Conservation (phyloP, 169 alveolate genomes). For the Perkinsus marinus region DNA sequence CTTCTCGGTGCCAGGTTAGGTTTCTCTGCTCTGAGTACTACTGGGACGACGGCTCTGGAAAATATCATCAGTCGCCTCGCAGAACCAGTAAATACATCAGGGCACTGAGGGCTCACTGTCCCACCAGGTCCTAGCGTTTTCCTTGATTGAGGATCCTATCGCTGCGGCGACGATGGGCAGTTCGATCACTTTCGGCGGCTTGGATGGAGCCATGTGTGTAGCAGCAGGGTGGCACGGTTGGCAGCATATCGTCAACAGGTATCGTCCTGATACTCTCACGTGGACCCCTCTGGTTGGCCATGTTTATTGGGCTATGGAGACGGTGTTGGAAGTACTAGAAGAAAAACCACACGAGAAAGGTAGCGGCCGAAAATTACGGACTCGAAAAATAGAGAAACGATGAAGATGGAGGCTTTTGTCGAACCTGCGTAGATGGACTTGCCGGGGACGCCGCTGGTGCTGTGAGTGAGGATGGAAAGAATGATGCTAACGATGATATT, state of each 20-base stretch:
- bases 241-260: neutral
- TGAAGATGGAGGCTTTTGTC: too few relatives aligned
- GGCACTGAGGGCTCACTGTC: neutral
- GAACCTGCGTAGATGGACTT: too few relatives aligned
- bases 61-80: neutral
- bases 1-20: neutral
- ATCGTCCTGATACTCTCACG: neutral
- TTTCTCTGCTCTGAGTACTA: neutral
- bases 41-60: neutral
- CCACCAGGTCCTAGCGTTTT: neutral
- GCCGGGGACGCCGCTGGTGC: too few relatives aligned
- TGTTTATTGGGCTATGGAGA: neutral
- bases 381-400: too few relatives aligned
- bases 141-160: neutral
- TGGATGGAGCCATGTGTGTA: neutral
- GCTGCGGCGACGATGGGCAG: neutral
- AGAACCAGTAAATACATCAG: neutral
- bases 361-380: too few relatives aligned
- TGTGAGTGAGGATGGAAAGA: neutral
- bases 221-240: neutral
- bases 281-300: neutral
- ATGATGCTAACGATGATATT: neutral
- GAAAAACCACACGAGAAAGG: too few relatives aligned
- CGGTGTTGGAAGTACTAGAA: neutral
- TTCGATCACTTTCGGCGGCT: neutral